phyloP scores from a whole-genome alignment of 2,329 filamentous ascomycete genomes.

The Alternaria dauci region DNA sequence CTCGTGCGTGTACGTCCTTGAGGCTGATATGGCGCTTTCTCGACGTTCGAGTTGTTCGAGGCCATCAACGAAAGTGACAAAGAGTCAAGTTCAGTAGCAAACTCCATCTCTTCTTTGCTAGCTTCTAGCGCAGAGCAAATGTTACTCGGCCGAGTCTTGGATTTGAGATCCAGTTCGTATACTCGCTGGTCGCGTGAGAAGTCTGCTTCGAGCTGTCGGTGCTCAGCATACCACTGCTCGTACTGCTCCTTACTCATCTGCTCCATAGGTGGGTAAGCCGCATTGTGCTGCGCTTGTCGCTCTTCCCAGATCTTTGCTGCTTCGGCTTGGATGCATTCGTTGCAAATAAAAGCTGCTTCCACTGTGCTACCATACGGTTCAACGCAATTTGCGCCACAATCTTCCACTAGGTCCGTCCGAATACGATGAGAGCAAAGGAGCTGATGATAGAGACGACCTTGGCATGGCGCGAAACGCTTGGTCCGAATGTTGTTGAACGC shows the following conservation, averaged over 20 bases:
- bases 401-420: slow-evolving; percentile 48
- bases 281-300: slow-evolving; percentile 39
- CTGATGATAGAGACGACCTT: slow-evolving; percentile 48
- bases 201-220: slow-evolving; percentile 37
- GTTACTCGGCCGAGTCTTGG: slow-evolving; percentile 39
- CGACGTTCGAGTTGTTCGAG: slow-evolving; percentile 26
- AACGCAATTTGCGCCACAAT: slow-evolving; percentile 47
- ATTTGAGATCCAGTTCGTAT: slow-evolving; percentile 39
- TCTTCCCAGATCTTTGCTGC: slow-evolving; percentile 38
- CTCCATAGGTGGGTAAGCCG: slow-evolving; percentile 36
- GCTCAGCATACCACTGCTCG: slow-evolving; percentile 43
- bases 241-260: slow-evolving; percentile 46
- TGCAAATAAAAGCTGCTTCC: slow-evolving; percentile 40
- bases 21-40: slow-evolving; percentile 11
- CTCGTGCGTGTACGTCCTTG: slow-evolving; percentile 32
- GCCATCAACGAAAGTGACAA: slow-evolving; percentile 41
- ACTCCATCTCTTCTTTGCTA: slow-evolving; percentile 42
- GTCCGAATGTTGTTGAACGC: slow-evolving; percentile 32
- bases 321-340: slow-evolving; percentile 45
- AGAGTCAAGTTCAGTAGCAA: slow-evolving; percentile 44
- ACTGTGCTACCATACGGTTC: slow-evolving; percentile 35
- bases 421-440: slow-evolving; percentile 48
- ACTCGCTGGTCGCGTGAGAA: slow-evolving; percentile 35
- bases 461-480: slow-evolving; percentile 45
- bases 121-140: slow-evolving; percentile 41